Percentiles rank a stretch among this genome's conserved stretches.
phyloP scores from a whole-genome alignment of 2,329 filamentous ascomycete species.

The Plectosphaerella cucumerina region DNA sequence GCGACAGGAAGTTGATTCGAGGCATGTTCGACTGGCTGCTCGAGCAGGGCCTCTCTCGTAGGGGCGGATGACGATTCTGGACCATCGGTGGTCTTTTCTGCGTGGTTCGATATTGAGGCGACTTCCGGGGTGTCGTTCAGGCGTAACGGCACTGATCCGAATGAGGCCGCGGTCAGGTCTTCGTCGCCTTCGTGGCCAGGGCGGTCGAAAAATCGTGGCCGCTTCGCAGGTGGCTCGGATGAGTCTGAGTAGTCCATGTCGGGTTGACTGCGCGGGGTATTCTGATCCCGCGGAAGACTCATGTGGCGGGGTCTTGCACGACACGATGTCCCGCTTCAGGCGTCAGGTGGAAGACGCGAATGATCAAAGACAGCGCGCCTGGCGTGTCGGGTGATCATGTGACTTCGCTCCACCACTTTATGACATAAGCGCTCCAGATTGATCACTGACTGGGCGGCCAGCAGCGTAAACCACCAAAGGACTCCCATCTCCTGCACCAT shows the following conservation, averaged over 20 bases:
- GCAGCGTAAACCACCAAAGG: too few species aligned
- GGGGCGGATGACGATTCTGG: slow-evolving; percentile 15
- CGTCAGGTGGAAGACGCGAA: slow-evolving; percentile 31
- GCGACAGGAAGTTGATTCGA: slow-evolving; percentile 11
- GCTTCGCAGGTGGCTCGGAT: slow-evolving; percentile 42
- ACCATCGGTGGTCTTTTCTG: slow-evolving; percentile 31
- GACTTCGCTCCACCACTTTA: slow-evolving; percentile 22
- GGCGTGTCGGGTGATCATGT: slow-evolving; percentile 35
- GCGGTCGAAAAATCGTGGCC: slow-evolving; percentile 35
- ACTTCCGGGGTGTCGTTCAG: slow-evolving; percentile 16
- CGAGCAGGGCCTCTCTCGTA: slow-evolving; percentile 13
- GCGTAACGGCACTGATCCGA: too few species aligned
- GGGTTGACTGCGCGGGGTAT: not conserved
- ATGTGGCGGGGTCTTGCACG: not conserved
- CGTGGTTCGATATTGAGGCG: slow-evolving; percentile 20
- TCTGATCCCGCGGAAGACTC: not conserved
- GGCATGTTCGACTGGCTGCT: slow-evolving; percentile 15
- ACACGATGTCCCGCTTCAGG: not conserved
- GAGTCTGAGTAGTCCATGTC: slow-evolving; percentile 35
- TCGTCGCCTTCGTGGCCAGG: slow-evolving; percentile 24
- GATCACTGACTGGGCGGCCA: too few species aligned
- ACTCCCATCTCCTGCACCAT: too few species aligned
- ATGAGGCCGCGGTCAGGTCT: too few species aligned
- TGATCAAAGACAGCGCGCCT: slow-evolving; percentile 22
- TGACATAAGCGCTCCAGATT: too few species aligned